Conservation (phyloP, 306 rosid genomes). For the Prunus armeniaca region DNA sequence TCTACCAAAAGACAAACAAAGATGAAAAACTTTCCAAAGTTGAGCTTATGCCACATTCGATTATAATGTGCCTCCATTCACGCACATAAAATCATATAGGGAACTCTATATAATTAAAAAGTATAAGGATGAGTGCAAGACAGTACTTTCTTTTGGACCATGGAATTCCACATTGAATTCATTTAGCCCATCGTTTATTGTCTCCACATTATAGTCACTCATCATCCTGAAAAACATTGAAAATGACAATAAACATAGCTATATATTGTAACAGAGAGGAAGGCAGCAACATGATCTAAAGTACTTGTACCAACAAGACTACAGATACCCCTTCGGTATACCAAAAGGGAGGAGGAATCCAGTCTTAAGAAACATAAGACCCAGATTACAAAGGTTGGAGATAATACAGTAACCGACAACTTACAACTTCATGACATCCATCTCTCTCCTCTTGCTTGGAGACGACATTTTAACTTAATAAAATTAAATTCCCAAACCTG, state of each 20-base stretch:
- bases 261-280: neutral
- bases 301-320: neutral
- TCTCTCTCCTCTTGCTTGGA: conserved; percentile 98
- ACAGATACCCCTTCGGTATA: neutral
- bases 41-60: neutral
- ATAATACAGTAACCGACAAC: conserved; percentile 24
- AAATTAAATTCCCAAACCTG: conserved; percentile 51
- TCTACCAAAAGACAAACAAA: neutral
- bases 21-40: neutral
- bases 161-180: conserved; percentile 95
- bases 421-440: conserved; percentile 99
- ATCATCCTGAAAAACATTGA: conserved; percentile 78
- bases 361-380: neutral
- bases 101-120: conserved; percentile 2
- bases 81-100: neutral
- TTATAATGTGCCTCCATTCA: neutral
- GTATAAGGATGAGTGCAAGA: conserved; percentile 9
- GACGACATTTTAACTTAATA: conserved; percentile 70
- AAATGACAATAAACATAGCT: conserved; percentile 17
- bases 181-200: conserved; percentile 85
- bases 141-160: conserved; percentile 97
- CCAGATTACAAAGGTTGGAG: neutral
- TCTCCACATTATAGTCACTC: conserved; percentile 99
- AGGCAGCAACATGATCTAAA: neutral
- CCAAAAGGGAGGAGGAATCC: neutral